phyloP scores from a whole-genome alignment of 163 green algal species.

The Coccomyxa subellipsoidea region DNA sequence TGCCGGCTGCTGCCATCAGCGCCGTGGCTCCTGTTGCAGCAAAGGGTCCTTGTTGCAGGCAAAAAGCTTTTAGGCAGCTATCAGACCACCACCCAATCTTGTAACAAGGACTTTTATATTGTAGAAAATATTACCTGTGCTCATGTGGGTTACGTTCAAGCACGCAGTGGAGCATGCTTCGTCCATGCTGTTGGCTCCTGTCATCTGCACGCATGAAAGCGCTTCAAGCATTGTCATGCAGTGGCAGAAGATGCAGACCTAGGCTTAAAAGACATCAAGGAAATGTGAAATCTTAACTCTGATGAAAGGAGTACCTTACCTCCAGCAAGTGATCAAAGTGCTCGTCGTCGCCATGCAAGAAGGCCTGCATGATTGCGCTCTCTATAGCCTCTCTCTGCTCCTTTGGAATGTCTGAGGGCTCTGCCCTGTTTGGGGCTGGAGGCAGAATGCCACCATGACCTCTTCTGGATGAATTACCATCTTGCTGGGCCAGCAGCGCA shows the following conservation, averaged over 20 bases:
- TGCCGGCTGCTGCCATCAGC: constrained; percentile 75
- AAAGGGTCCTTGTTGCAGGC: neutral
- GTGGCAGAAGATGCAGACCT: neutral
- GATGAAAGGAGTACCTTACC: neutral
- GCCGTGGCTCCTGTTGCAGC: constrained; percentile 59
- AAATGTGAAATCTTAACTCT: neutral
- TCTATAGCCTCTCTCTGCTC: constrained; percentile 30
- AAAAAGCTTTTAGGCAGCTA: neutral
- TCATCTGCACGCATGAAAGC: neutral
- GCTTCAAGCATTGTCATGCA: neutral
- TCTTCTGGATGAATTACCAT: neutral
- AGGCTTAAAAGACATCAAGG: neutral
- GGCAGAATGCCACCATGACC: neutral
- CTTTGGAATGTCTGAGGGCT: neutral
- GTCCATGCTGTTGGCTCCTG: neutral
- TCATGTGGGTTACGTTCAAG: neutral
- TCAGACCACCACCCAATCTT: neutral
- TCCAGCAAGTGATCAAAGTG: constrained; percentile 14
- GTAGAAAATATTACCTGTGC: neutral
- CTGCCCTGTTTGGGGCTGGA: neutral
- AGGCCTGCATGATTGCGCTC: constrained; percentile 58
- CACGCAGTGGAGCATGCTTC: neutral
- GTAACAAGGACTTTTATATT: too few relatives aligned
- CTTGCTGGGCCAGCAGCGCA: neutral
- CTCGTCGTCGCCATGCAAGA: constrained; percentile 26